Evolutionary conservation across 768 basidiomycete species (phyloP), one percentile per base, ranked within the genome.

Genomic region (Mycena rebaudengoi): DNA sequence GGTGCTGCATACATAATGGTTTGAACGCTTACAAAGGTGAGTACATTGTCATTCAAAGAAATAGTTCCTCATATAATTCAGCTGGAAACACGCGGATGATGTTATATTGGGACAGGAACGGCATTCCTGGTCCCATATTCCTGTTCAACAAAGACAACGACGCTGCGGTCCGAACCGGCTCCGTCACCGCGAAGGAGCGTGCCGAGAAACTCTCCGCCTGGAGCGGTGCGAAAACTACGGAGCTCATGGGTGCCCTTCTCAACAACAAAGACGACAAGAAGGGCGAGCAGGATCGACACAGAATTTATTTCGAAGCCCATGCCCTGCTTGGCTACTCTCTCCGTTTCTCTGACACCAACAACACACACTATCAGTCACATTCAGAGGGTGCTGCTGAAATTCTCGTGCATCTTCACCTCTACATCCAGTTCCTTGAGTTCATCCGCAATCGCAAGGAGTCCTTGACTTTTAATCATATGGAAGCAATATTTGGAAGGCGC

Each of bases 251-350:
- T 29, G 53, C 65, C 0, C 30, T 79, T 5, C 71, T 78, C 43
- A 70, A 73, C 28, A 61, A 79, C 67, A 75, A 75, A 65, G 73
- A 74, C 35, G 69, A 76, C 50, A 79, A 77, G 55, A 73, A 73
- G 33, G 78, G 78, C 28, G 64, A 75, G 33, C 65, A 69, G 12
- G 76, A 76, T 43, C 21, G 49, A 0, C 69, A 67, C 35, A 37
- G 64, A 30, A 46, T 53, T 30, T 70, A 54, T 43, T 69, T 76
- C 30, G 3, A 18, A 2, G 32, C 43, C 16, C 60, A 68, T 28
- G 37, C 29, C 5, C 44, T 37, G 5, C 39, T 70, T 8, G 73
- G 69, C 0, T 70, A 63, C 51, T 25, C 57, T 4, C 39, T 41
- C 26, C 29, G 28, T n/a, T 79, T 77, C 46, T 74, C 79, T 2